A percentile compares a stretch with the other conserved stretches of the same genome.
phyloP scores from a whole-genome alignment of 108 stramenopile genomes.

The Nitzschia putrida region DNA sequence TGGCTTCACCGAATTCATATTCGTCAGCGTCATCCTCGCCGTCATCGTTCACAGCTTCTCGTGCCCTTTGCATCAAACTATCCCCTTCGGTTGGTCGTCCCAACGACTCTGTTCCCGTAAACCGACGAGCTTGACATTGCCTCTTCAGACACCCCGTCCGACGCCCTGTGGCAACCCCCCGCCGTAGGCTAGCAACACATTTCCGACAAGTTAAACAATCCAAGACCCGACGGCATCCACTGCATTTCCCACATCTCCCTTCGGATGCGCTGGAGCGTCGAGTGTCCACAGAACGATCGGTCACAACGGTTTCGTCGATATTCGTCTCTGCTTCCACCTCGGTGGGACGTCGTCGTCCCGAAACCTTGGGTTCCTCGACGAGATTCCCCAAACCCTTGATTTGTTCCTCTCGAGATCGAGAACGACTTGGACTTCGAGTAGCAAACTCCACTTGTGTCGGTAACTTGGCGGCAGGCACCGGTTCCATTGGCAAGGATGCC shows the following conservation, averaged over 20 bases:
- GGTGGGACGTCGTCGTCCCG: neutral
- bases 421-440: neutral
- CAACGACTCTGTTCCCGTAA: neutral
- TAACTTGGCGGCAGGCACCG: no score
- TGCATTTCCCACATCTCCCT: slow-evolving; percentile 38
- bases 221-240: slow-evolving; percentile 25
- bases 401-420: neutral
- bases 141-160: slow-evolving; percentile 7
- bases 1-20: neutral
- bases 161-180: neutral
- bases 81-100: neutral
- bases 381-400: neutral
- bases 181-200: slow-evolving; percentile 21
- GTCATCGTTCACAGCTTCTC: neutral
- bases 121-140: no score
- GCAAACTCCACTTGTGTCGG: no score
- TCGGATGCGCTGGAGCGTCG: neutral
- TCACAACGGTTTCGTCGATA: slow-evolving; percentile 21
- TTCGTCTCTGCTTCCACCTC: neutral
- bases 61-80: neutral
- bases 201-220: slow-evolving; percentile 33
- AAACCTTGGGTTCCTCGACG: neutral
- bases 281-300: neutral
- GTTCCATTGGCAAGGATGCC: neutral
- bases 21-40: slow-evolving; percentile 5